phyloP scores from a whole-genome alignment of 805 yeast genomes.

The Kregervanrija fluxuum region DNA sequence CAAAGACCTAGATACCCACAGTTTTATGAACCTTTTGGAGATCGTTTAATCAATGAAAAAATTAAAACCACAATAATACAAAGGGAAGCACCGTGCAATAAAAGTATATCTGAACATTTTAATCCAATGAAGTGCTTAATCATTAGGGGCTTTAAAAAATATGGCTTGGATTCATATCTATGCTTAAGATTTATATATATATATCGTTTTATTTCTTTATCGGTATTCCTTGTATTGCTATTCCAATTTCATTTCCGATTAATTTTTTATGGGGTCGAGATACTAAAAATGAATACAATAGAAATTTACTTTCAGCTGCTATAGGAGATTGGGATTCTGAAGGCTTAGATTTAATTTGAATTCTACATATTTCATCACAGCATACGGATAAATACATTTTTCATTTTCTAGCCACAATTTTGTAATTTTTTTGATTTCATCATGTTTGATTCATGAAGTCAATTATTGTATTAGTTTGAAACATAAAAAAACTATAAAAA shows the following conservation, averaged over 20 bases:
- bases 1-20: constrained; percentile 29
- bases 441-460: constrained; percentile 50
- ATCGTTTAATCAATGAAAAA: constrained; percentile 1
- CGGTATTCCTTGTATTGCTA: constrained; percentile 44
- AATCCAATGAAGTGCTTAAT: constrained; percentile 14
- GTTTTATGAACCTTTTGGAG: constrained; percentile 51
- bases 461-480: constrained; percentile 41
- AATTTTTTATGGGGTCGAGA: constrained; percentile 38
- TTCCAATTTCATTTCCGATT: constrained; percentile 58
- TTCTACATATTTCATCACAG: constrained; percentile 56
- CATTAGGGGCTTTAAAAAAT: constrained; percentile 36
- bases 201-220: constrained; percentile 45
- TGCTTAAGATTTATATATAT: constrained; percentile 52
- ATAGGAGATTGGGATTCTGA: constrained; percentile 10
- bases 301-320: constrained; percentile 1
- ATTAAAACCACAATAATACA: no score
- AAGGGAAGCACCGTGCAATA: no score
- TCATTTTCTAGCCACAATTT: constrained; percentile 57
- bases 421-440: constrained; percentile 50
- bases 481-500: constrained; percentile 32
- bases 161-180: constrained; percentile 72
- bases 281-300: constrained; percentile 1
- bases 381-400: constrained; percentile 45
- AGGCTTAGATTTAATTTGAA: constrained; percentile 64
- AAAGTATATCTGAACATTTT: constrained; percentile 39